These are phyloP conservation scores for Coniochaeta hoffmannii DNA, from an alignment of 2,329 filamentous ascomycete genomes.

Conservation along the genomic window DNA sequence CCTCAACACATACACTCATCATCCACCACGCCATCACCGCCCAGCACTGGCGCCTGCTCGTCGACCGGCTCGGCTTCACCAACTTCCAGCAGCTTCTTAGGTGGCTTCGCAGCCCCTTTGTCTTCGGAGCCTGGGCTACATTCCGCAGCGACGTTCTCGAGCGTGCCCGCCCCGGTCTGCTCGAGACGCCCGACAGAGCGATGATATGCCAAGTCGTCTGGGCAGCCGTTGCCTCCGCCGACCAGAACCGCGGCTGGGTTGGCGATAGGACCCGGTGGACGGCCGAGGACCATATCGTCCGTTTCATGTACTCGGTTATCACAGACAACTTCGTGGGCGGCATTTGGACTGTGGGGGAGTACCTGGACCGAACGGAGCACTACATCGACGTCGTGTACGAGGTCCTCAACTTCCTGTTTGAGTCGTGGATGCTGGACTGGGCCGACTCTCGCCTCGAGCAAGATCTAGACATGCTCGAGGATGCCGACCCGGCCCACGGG, in stretches of 20 bases:
- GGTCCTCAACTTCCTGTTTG: constrained; percentile 26
- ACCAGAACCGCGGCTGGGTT: constrained; percentile 25
- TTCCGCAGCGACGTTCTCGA: too few relatives aligned
- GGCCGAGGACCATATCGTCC: constrained; percentile 27
- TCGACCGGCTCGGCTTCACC: too few relatives aligned
- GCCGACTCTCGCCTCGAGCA: too few relatives aligned
- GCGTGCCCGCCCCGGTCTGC: too few relatives aligned
- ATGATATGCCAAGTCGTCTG: constrained; percentile 21
- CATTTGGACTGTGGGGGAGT: constrained; percentile 24
- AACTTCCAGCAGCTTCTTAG: too few relatives aligned
- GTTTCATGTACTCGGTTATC: constrained; percentile 29
- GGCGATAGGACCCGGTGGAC: constrained; percentile 28
- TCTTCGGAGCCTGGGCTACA: too few relatives aligned
- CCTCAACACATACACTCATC: too few relatives aligned
- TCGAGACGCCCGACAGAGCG: constrained; percentile 27
- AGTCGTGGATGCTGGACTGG: constrained; percentile 1
- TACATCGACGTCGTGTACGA: constrained; percentile 28
- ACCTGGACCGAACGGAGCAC: constrained; percentile 21
- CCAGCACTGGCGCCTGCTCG: too few relatives aligned
- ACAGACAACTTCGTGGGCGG: constrained; percentile 24
- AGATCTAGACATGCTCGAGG: too few relatives aligned
- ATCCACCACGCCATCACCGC: too few relatives aligned
- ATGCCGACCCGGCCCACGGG: too few relatives aligned
- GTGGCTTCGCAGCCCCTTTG: too few relatives aligned
- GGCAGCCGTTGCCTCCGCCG: constrained; percentile 21